Base-by-base conservation (phyloP, 179 eudicot species). In the Spinacia oleracea region DNA sequence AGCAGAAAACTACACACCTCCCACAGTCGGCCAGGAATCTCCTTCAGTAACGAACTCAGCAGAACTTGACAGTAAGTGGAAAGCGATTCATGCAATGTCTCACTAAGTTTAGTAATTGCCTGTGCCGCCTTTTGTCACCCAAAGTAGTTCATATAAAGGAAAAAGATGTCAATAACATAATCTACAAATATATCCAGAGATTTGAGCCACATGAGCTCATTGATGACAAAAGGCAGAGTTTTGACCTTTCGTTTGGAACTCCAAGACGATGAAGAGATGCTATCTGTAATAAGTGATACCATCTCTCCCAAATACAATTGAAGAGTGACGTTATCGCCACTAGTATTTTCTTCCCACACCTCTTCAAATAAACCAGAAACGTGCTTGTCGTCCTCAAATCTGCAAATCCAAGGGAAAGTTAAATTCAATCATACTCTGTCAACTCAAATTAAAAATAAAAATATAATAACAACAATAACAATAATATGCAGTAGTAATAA, bases 11-110 rank as follows among this genome's bases (percentile, higher is more conserved):
- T 78, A 18, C 73, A 18, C 73, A 95, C 98, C 97, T 95, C 97
- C 98, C 98, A 95, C n/a, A 93, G 84, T 72, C 98, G 97, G 50
- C 98, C 98, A 80, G 95, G 97, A 82, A 95, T 80, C 85, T 95
- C 98, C 85, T 88, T 95, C 89, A 93, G 82, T 82, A 95, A 87
- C 67, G 88, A 86, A 75, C 87, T 85, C 79, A 95, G 90, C 80
- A 95, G 81, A 83, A 81, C 87, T 79, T 86, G 87, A 80, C 89
- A 89, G 73, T 89, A 77, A 72, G 87, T 46, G 68, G 97, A 91
- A 59, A 93, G 63, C 56, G 92, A 86, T 83, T 91, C 98, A 77
- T 88, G 90, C 82, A 95, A 84, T 73, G 88, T 88, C 82, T 93
- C 93, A 81, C 93, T 85, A 77, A 95, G 97, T 86, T 91, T 95